A percentile compares a stretch with the other conserved stretches of the same genome.
Evolutionary conservation across 345 rosid genomes (phyloP).

Genomic region (Ailanthus altissimus): DNA sequence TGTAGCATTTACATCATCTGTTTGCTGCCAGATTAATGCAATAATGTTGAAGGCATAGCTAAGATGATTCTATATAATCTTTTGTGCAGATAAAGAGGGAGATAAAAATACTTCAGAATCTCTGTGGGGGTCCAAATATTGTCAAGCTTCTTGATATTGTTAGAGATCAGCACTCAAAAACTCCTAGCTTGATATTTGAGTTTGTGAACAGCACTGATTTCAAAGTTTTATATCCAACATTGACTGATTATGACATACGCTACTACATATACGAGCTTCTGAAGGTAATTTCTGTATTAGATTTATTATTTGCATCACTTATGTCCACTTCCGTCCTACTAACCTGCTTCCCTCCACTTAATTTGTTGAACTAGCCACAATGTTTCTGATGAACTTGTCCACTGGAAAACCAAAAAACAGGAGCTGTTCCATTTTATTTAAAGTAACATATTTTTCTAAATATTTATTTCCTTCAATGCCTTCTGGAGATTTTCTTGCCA

Average conservation of each 20-base stretch:
- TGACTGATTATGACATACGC: constrained; percentile 88
- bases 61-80: constrained; percentile 13
- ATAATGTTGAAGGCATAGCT: background rate
- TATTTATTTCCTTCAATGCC: background rate
- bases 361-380: background rate
- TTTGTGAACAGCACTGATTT: constrained; percentile 84
- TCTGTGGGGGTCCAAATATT: constrained; percentile 73
- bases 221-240: constrained; percentile 76
- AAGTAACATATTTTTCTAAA: background rate
- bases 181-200: constrained; percentile 81
- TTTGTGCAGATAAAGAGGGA: constrained; percentile 72
- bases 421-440: background rate
- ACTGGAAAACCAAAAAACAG: background rate
- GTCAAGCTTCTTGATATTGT: constrained; percentile 76
- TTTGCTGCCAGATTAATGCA: constrained; percentile 16
- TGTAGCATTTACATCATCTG: background rate
- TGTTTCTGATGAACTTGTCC: background rate
- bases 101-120: constrained; percentile 81
- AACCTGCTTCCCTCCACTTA: background rate
- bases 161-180: constrained; percentile 82
- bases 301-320: background rate
- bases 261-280: constrained; percentile 84
- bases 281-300: constrained; percentile 45
- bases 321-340: background rate
- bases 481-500: background rate